Evolutionary conservation across 495 filamentous ascomycete genomes (phyloP).

Genomic region (Daldinia vernicosa): DNA sequence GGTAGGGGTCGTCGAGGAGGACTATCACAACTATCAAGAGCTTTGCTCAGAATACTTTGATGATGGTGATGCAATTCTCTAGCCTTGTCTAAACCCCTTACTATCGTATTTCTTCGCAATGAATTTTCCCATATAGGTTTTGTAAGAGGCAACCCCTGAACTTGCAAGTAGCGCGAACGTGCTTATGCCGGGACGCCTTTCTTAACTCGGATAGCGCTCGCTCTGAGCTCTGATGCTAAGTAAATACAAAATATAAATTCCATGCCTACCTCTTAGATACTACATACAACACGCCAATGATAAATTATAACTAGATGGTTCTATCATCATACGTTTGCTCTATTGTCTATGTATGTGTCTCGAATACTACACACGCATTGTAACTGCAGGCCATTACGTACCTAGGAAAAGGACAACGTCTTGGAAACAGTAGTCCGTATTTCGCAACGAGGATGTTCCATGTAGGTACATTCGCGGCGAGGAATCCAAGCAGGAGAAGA

Average conservation of each 20-base stretch:
- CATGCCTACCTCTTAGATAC: neutral
- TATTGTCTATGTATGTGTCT: neutral
- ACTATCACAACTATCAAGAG: slow-evolving; percentile 6
- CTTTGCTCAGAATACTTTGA: neutral
- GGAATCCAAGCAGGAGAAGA: slow-evolving; percentile 18
- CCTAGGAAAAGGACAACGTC: neutral
- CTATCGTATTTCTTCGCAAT: slow-evolving; percentile 13
- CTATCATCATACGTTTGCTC: neutral
- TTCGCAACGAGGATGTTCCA: slow-evolving; percentile 34
- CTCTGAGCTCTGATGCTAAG: slow-evolving; percentile 11
- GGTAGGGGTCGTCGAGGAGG: slow-evolving; percentile 25
- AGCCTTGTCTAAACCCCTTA: neutral
- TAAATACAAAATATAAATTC: slow-evolving; percentile 6
- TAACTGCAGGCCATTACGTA: neutral
- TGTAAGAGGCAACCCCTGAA: slow-evolving; percentile 17
- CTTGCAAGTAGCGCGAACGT: slow-evolving; percentile 35
- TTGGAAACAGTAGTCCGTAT: neutral
- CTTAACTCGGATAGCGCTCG: slow-evolving; percentile 36
- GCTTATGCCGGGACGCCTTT: slow-evolving; percentile 34
- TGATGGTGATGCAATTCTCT: neutral
- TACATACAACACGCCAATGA: slow-evolving; percentile 17
- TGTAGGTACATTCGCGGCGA: slow-evolving; percentile 17
- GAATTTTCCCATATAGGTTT: slow-evolving; percentile 26
- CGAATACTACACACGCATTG: neutral
- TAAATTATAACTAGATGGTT: neutral